Percentiles rank a stretch among this genome's conserved stretches.
Evolutionary conservation across 139 green algal species (phyloP).

Genomic region (Tetraselmis striata): DNA sequence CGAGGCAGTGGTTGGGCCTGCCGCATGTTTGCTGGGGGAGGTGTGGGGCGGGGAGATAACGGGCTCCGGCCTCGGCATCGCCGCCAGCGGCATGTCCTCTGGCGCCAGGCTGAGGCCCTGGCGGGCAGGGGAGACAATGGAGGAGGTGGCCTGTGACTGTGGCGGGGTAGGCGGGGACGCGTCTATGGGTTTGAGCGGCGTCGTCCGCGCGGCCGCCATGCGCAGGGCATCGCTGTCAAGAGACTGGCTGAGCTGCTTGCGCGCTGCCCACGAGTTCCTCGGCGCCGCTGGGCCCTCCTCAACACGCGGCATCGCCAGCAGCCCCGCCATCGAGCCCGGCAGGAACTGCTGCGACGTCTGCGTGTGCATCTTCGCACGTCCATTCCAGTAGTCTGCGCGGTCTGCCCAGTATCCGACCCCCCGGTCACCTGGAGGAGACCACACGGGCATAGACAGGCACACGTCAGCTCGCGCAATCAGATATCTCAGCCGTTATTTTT

Average conservation of each 20-base stretch:
- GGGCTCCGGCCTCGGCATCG: background rate
- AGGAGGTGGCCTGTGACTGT: background rate
- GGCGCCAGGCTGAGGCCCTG: background rate
- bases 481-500: too few relatives aligned
- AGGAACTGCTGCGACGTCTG: background rate
- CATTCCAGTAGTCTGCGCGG: background rate
- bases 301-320: background rate
- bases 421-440: background rate
- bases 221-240: background rate
- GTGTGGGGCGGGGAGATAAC: background rate
- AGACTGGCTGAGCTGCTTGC: background rate
- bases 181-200: background rate
- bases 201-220: background rate
- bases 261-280: background rate
- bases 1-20: too few relatives aligned
- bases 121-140: background rate
- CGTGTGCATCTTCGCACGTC: background rate
- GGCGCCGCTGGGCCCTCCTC: background rate
- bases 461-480: too few relatives aligned
- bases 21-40: background rate
- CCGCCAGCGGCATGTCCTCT: background rate
- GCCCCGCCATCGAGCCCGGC: background rate
- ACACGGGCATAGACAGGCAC: too few relatives aligned
- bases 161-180: too few relatives aligned
- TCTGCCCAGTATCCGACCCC: background rate